Evolutionary conservation across 805 yeast species (phyloP), one percentile per base, ranked within the genome.

Genomic region (Starmerella vitae): DNA sequence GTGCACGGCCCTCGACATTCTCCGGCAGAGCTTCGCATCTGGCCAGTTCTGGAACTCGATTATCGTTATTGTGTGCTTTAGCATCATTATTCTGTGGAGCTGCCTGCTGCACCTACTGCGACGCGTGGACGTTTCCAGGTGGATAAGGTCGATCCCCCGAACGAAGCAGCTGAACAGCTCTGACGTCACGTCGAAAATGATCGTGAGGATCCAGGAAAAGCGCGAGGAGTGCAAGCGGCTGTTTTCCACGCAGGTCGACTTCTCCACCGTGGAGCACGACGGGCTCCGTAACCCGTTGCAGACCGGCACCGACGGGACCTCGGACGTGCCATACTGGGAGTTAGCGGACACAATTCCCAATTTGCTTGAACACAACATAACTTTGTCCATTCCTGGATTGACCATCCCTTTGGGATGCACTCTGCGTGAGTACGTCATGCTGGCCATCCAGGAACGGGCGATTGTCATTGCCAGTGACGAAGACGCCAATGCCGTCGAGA

Each of bases 1-100:
- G 2, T 80, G 79, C 7, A 64, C 88, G 0, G 93, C 93, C 0
- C 71, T 84, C 13, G 96, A 88, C 58, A 74, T 84, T 22, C 74
- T 85, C 43, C 66, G 67, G 1, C 76, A 71, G 51, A 71, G 76
- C 5, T 70, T 72, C 48, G 66, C 78, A 1, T 64, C 73, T 10
- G 71, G 72, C 43, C 72, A 80, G 49, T 91, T 82, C 1, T 64
- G 82, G 55, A 83, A 85, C 55, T 72, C 88, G 3, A 77, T 86
- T 45, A 82, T 86, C 43, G 82, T 85, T 17, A 73, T 81, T 6
- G 71, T 75, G 33, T 83, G 79, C 5, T 67, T 81, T 50, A 82
- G 75, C 2, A 59, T 73, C 1, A 74, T 81, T 46, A 62, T 74
- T 1, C 42, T 78, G 0, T 48, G 69, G 5, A 59, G 74, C 3